A percentile compares a stretch with the other conserved stretches of the same genome.
These are phyloP conservation scores for Candida chilensis DNA, from an alignment of 805 yeast species.

Conservation along the genomic window DNA sequence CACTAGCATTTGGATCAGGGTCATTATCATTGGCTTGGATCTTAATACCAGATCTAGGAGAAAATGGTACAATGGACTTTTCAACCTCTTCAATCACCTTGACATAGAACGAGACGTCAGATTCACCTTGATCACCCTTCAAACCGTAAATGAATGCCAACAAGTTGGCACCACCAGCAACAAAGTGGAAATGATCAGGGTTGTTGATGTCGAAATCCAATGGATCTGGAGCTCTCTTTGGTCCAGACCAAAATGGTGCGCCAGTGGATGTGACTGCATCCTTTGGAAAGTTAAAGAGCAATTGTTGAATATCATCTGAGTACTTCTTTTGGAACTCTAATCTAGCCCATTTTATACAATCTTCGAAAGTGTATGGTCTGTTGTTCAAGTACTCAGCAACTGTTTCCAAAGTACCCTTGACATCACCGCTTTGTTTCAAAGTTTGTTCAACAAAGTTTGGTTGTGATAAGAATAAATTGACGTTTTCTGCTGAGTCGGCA, in stretches of 20 bases:
- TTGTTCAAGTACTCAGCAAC: slow-evolving; percentile 65
- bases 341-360: slow-evolving; percentile 95
- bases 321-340: slow-evolving; percentile 78
- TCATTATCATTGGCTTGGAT: slow-evolving; percentile 85
- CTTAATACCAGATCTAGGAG: slow-evolving; percentile 65
- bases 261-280: slow-evolving; percentile 90
- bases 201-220: slow-evolving; percentile 67
- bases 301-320: slow-evolving; percentile 80
- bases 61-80: slow-evolving; percentile 47
- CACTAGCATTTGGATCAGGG: slow-evolving; percentile 70
- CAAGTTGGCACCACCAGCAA: slow-evolving; percentile 84
- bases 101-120: slow-evolving; percentile 38
- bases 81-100: slow-evolving; percentile 40
- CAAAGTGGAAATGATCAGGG: slow-evolving; percentile 71
- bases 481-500: slow-evolving; percentile 87
- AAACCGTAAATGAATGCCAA: slow-evolving; percentile 88
- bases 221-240: slow-evolving; percentile 94
- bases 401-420: slow-evolving; percentile 77
- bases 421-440: slow-evolving; percentile 87
- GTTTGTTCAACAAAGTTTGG: slow-evolving; percentile 89
- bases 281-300: slow-evolving; percentile 88
- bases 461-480: slow-evolving; percentile 81
- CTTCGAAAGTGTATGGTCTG: slow-evolving; percentile 86
- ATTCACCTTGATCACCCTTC: slow-evolving; percentile 57
- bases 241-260: slow-evolving; percentile 95